Evolutionary conservation across 225 moss, liverwort and hornwort species (phyloP), one percentile per base, ranked within the genome.

Genomic region (Thuidium tamariscinum): DNA sequence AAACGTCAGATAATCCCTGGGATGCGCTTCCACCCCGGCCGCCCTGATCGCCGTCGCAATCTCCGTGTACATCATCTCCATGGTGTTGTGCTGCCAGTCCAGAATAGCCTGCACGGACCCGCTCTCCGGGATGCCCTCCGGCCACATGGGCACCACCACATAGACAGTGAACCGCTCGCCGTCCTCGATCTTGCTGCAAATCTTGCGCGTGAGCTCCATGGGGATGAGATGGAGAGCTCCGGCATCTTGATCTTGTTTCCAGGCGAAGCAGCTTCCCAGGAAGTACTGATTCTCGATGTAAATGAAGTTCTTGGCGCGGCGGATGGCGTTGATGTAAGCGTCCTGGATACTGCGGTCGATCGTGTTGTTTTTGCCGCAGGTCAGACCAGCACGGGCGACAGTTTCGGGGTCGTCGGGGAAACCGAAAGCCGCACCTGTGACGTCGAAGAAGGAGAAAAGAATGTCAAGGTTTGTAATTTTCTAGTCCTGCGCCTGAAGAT

Each of bases 231-330:
- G 96, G 36, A 84, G 65, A 9, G 97, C 97, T 39, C 94, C 97
- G 2, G 92, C 86, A 46, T 96, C 92, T 62, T 93, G 91, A 46
- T 95, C 89, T 4, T 90, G 80, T 36, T 92, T 90, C 97, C 97
- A 97, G 17, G 34, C 91, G 66, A 92, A 96, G 49, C 84, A 85
- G 74, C 97, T 97, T 34, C 97, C 97, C 46, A 97, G 82, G 78
- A 97, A 97, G 84, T 97, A 97, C 90, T 97, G 97, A 46, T 97
- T 97, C 81, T 97, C 97, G 27, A 97, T 96, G 89, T 97, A 97
- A 49, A 97, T 95, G 88, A 88, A 97, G 82, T 97, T 86, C 81
- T 92, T 89, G 1, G 97, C 97, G 60, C 96, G 94, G 66, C 97
- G 84, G 70, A 97, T 97, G 34, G 97, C 96, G 85, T 94, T 95